Evolutionary conservation across 225 moss, liverwort and hornwort genomes (phyloP).

Genomic region (Sphagnum tenellum): DNA sequence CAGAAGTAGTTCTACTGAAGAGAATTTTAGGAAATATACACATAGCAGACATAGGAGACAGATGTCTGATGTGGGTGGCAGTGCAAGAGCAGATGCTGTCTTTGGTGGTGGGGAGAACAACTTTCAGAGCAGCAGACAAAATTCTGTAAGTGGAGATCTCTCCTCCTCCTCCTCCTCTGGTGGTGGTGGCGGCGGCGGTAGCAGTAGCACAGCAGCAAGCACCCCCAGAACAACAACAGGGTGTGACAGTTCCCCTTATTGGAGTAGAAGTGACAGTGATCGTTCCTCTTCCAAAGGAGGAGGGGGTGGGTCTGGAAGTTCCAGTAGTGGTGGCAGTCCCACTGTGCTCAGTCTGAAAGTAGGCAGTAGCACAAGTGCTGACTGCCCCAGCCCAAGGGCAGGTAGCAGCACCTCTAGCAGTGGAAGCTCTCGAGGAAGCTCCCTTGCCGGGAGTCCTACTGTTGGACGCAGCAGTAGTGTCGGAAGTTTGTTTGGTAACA

Average conservation of each 20-base stretch:
- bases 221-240: slow-evolving; percentile 13
- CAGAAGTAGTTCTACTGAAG: too few relatives aligned
- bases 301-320: slow-evolving; percentile 5
- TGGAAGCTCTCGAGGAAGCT: slow-evolving; percentile 33
- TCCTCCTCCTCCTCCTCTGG: too few relatives aligned
- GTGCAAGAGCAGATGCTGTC: slow-evolving; percentile 21
- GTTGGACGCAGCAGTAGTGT: slow-evolving; percentile 21
- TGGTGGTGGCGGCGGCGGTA: too few relatives aligned
- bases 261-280: slow-evolving; percentile 1
- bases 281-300: slow-evolving; percentile 5
- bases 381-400: not conserved
- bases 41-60: slow-evolving; percentile 18
- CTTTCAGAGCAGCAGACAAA: too few relatives aligned
- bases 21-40: too few relatives aligned
- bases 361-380: slow-evolving; percentile 13
- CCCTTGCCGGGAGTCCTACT: slow-evolving; percentile 31
- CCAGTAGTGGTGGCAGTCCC: not conserved
- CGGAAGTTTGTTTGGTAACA: slow-evolving; percentile 18
- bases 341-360: slow-evolving; percentile 15
- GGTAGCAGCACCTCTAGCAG: not conserved
- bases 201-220: not conserved
- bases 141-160: too few relatives aligned
- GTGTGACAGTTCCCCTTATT: slow-evolving; percentile 9
- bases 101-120: slow-evolving; percentile 16
- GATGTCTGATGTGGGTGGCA: slow-evolving; percentile 37